Conservation (phyloP, 108 stramenopile genomes). For the Chaetoceros tenuissimus region DNA sequence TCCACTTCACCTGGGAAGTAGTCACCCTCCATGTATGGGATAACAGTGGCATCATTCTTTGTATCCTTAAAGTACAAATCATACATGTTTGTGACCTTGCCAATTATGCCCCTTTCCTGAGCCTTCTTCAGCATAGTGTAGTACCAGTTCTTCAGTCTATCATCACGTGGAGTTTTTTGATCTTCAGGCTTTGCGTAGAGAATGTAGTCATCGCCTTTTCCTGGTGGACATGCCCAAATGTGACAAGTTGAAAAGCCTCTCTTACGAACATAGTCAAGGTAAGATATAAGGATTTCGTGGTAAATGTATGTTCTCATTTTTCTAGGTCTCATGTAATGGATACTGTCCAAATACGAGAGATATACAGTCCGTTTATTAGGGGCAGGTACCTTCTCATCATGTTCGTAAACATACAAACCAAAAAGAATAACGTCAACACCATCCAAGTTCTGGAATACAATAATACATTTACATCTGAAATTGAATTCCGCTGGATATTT, state of each 20-base stretch:
- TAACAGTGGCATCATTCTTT: constrained; percentile 70
- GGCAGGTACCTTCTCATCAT: constrained; percentile 76
- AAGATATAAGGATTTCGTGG: constrained; percentile 91
- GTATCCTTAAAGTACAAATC: constrained; percentile 86
- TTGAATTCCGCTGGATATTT: constrained; percentile 87
- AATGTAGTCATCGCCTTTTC: constrained; percentile 98
- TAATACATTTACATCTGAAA: constrained; percentile 84
- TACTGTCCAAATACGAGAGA: constrained; percentile 88
- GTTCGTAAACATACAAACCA: constrained; percentile 88
- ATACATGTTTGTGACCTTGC: constrained; percentile 88
- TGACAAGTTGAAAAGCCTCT: constrained; percentile 89
- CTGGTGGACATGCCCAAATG: constrained; percentile 99
- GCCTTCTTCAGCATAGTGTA: constrained; percentile 91
- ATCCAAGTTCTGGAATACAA: constrained; percentile 90
- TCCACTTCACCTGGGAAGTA: constrained; percentile 98
- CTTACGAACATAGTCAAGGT: constrained; percentile 85
- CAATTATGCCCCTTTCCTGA: constrained; percentile 81
- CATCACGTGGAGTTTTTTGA: constrained; percentile 92
- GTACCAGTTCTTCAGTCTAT: constrained; percentile 94
- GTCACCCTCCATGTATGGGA: constrained; percentile 98
- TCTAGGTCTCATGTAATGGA: constrained; percentile 88
- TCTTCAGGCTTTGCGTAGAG: constrained; percentile 97
- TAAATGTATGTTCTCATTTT: constrained; percentile 88
- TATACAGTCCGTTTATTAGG: constrained; percentile 86
- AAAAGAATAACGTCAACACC: constrained; percentile 93